These are phyloP conservation scores for Phytopythium ostracodes DNA, from an alignment of 352 stramenopile genomes.

Conservation along the genomic window DNA sequence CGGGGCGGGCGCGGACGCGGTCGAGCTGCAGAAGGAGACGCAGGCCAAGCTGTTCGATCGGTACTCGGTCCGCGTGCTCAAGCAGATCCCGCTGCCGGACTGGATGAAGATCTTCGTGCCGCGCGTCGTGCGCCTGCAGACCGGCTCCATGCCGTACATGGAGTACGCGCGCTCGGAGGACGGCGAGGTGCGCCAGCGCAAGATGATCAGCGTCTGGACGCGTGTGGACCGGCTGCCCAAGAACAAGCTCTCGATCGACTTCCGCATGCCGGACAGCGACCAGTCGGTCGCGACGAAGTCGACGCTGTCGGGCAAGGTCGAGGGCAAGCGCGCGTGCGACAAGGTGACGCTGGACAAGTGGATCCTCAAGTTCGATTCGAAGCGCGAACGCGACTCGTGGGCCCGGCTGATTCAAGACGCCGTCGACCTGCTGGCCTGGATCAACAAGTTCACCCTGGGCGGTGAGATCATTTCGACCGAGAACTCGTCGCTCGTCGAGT, in stretches of 20 bases:
- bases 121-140: conserved; percentile 56
- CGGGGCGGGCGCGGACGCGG: conserved; percentile 13
- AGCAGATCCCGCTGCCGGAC: conserved; percentile 59
- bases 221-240: conserved; percentile 55
- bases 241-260: conserved; percentile 70
- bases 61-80: conserved; percentile 46
- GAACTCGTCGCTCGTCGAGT: conserved; percentile 56
- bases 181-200: conserved; percentile 53
- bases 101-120: conserved; percentile 81
- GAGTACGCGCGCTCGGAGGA: conserved; percentile 56
- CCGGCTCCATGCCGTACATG: conserved; percentile 54
- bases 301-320: not conserved
- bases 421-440: conserved; percentile 60
- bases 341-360: conserved; percentile 44
- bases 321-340: conserved; percentile 15
- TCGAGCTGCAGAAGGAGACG: conserved; percentile 35
- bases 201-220: conserved; percentile 56
- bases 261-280: conserved; percentile 29
- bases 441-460: conserved; percentile 66
- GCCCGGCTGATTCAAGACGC: conserved; percentile 63
- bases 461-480: conserved; percentile 50
- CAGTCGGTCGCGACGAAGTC: conserved; percentile 15
- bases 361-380: conserved; percentile 71
- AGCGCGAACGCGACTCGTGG: conserved; percentile 60
- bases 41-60: conserved; percentile 51